These are phyloP conservation scores for Moringa oleifera DNA, from an alignment of 345 rosid species.

Conservation along the genomic window DNA sequence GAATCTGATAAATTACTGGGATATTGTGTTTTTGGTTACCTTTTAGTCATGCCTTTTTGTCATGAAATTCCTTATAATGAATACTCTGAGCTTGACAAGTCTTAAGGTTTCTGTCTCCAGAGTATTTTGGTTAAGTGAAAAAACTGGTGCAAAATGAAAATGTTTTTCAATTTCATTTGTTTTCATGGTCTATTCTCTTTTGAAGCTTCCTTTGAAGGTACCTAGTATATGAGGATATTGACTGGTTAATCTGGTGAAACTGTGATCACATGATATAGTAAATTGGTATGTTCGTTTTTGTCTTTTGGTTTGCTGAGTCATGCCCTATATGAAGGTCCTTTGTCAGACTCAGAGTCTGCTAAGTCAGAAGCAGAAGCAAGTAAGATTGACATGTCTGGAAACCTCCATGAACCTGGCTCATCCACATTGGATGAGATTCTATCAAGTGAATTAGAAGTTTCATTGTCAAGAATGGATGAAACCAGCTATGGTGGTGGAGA, in stretches of 20 bases:
- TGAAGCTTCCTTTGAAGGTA: no score
- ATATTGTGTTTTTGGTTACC: no score
- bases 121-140: no score
- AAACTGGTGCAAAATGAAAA: no score
- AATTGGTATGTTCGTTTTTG: not conserved
- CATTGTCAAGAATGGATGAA: slow-evolving; percentile 30
- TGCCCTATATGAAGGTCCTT: slow-evolving; percentile 29
- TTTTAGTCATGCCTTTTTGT: no score
- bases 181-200: no score
- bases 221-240: not conserved
- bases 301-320: not conserved
- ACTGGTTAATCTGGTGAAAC: not conserved
- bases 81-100: no score
- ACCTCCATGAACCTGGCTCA: slow-evolving; percentile 30
- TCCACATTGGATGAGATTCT: slow-evolving; percentile 78
- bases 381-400: slow-evolving; percentile 21
- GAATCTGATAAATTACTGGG: not conserved
- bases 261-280: not conserved
- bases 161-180: no score
- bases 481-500: slow-evolving; percentile 26
- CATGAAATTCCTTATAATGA: no score
- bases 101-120: no score
- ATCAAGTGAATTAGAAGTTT: slow-evolving; percentile 43
- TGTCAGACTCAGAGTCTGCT: slow-evolving; percentile 44
- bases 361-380: slow-evolving; percentile 33